Evolutionary conservation across 768 basidiomycete genomes (phyloP), one percentile per base, ranked within the genome.

Genomic region (Cubamyces sp.): DNA sequence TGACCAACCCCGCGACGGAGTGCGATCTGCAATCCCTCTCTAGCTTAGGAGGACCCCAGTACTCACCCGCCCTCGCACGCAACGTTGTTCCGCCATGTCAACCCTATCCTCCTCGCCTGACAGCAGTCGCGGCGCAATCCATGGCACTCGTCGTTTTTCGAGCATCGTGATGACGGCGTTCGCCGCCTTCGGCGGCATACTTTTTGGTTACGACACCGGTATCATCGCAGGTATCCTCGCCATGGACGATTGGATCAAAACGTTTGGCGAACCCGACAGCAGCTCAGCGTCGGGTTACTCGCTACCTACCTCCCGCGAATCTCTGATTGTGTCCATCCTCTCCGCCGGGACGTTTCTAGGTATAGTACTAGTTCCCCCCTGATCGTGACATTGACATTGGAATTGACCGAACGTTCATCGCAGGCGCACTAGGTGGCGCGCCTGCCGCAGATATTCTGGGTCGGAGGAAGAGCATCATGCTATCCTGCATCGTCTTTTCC

Each of bases 291-390:
- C 21, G 7, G 46, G 47, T 16, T 77, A 73, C 58, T 57, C 46
- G 26, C 75, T 87, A 59, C 30, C 74, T 8, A 77, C 82, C 25
- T 69, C 82, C 19, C 64, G 75, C 55, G 71, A 75, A 63, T 85
- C 84, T 3, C 77, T 85, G 67, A 76, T 87, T 78, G 70, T 80
- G 41, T 86, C 85, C 46, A 89, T 91, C 68, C 84, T 92, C 30
- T 92, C 91, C 3, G 90, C 88, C 5, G 93, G 92, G 61, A 94
- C 92, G n/a, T 92, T 94, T 79, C 84, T 91, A 64, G 91, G 74
- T 72, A 43, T 54, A 64, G 64, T 39, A 26, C 46, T 39, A 60
- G 21, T 16, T 26, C 23, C 7, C 7, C 12, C n/a, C 14, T 11
- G n/a, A 28, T 28, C 8, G 12, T 23, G 40, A 12, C n/a, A 23